Percentiles rank a stretch among this genome's conserved stretches.
Conservation (phyloP, 495 filamentous ascomycete genomes). For the Daldinia loculata region DNA sequence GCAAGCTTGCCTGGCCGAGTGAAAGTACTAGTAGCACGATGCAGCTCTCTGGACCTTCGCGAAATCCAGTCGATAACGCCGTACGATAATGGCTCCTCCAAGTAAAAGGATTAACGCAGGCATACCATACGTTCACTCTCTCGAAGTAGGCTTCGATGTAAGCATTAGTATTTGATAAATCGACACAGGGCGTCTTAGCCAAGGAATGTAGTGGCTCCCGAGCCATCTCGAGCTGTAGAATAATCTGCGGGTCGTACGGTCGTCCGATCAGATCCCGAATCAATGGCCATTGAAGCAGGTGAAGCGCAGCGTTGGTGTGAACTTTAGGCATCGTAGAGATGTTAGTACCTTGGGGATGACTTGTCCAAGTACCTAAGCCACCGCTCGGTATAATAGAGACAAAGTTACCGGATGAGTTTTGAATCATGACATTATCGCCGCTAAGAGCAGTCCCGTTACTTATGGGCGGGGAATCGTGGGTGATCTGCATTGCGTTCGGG, state of each 20-base stretch:
- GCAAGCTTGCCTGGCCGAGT: conserved; percentile 74
- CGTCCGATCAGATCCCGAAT: conserved; percentile 78
- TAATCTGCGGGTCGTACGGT: conserved; percentile 78
- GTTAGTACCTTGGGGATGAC: conserved; percentile 64
- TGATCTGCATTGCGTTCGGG: conserved; percentile 52
- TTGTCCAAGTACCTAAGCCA: conserved; percentile 78
- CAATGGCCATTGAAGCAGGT: conserved; percentile 81
- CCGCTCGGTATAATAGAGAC: conserved; percentile 69
- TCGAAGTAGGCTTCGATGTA: conserved; percentile 83
- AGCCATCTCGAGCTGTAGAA: conserved; percentile 83
- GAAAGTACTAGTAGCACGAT: conserved; percentile 81
- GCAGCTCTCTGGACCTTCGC: conserved; percentile 80
- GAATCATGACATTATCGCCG: conserved; percentile 67
- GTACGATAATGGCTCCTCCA: conserved; percentile 80
- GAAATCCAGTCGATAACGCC: conserved; percentile 75
- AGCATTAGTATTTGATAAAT: conserved; percentile 75
- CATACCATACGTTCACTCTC: conserved; percentile 84
- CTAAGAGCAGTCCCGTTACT: conserved; percentile 74
- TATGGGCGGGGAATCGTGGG: conserved; percentile 70
- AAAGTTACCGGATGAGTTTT: conserved; percentile 54
- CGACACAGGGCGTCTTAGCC: conserved; percentile 67
- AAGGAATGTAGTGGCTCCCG: conserved; percentile 74
- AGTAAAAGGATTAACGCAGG: conserved; percentile 82
- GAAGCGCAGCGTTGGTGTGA: conserved; percentile 80
- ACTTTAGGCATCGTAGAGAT: conserved; percentile 86